phyloP scores from a whole-genome alignment of 306 rosid genomes.

The Quercus mongolica region DNA sequence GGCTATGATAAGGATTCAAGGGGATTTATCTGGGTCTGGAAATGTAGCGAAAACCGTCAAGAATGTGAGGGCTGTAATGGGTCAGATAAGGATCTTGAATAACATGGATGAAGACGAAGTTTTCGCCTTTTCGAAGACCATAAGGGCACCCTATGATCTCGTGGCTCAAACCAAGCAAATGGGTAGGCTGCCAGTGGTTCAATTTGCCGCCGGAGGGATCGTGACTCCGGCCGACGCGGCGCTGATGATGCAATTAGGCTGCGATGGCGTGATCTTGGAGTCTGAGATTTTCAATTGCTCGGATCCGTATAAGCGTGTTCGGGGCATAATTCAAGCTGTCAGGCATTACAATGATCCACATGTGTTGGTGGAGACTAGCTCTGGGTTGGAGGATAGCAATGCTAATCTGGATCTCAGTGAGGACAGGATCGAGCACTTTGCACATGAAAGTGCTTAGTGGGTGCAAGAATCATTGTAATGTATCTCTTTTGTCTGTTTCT shows the following conservation, averaged over 20 bases:
- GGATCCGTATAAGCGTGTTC: constrained; percentile 55
- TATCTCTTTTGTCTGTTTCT: not conserved
- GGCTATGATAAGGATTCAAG: constrained; percentile 58
- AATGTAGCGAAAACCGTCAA: constrained; percentile 34
- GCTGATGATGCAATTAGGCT: constrained; percentile 82
- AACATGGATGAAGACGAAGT: constrained; percentile 85
- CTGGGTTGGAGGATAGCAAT: constrained; percentile 36
- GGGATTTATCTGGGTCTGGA: constrained; percentile 48
- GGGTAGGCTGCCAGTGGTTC: constrained; percentile 63
- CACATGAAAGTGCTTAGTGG: constrained; percentile 18
- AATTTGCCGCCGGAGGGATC: constrained; percentile 74
- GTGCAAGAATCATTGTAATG: not conserved
- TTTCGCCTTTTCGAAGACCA: constrained; percentile 51
- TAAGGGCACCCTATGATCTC: constrained; percentile 73
- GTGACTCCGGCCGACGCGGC: constrained; percentile 87
- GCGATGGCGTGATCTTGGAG: constrained; percentile 71
- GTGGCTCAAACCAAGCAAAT: constrained; percentile 59
- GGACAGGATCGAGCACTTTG: constrained; percentile 44
- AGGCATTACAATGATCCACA: constrained; percentile 58
- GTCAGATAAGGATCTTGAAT: constrained; percentile 44
- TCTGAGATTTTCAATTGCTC: constrained; percentile 44
- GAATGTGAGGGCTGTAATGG: constrained; percentile 60
- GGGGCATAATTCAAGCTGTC: constrained; percentile 57
- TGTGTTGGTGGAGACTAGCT: constrained; percentile 52
- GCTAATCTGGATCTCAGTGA: constrained; percentile 40